Base-by-base conservation (phyloP, 2,329 filamentous ascomycete species). In the Teratosphaeria pseudoeucalypti region DNA sequence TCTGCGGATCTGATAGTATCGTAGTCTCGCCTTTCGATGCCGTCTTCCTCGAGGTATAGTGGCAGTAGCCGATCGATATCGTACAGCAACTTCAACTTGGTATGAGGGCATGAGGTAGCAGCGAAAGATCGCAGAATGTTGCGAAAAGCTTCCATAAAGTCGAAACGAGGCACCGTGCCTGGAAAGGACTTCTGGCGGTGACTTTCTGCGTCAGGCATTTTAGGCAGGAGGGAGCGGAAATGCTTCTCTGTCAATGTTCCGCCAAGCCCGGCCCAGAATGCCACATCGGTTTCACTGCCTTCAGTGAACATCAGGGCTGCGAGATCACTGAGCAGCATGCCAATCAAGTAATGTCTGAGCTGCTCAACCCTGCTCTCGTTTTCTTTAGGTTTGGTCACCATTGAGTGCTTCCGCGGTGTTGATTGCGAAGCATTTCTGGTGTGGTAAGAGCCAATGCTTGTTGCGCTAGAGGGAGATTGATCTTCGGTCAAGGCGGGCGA, bases 201-300 rank as follows among this genome's bases (percentile, higher is more conserved):
- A 39, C 19, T 29, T 57, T 53, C 10, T 14, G 55, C 4, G 26
- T 37, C 37, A 3, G 55, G 3, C 2, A 23, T 16, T 6, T 23
- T 32, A 6, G 55, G 23, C 32, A 47, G 39, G 16, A 43, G 23
- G 27, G 55, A 43, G 12, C 58, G 60, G 34, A 67, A 61, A 47
- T 70, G 62, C 49, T 65, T 61, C n/a, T 65, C 62, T 10, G 61
- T 63, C 1, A 72, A 58, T 57, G 77, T 75, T 55, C 76, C 73
- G 2, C 76, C 74, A 12, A 91, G 73, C 14, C 83, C 82, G 57
- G 83, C 80, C 55, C 76, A 75, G 65, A 96, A 94, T 88, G 92
- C 96, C 2, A 80, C 80, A 72, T 97, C 94, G 0, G 92, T 97
- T 76, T 99, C 94, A 52, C 91, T 95, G 2, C 94, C 94, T 56